These are phyloP conservation scores for Pelargonium myrrhifolium DNA, from an alignment of 441 rosid genomes.

Conservation along the genomic window DNA sequence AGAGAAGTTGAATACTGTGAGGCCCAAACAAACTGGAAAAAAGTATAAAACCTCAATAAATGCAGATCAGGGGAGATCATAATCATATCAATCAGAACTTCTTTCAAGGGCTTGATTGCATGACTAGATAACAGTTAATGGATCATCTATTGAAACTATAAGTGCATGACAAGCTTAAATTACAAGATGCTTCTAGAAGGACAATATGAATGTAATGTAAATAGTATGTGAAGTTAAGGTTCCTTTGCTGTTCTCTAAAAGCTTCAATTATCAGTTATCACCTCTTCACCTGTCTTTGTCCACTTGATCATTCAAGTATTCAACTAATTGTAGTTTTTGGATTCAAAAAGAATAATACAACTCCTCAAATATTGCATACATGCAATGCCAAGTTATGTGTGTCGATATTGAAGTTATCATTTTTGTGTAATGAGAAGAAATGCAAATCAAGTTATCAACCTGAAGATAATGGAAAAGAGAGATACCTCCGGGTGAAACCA, in stretches of 20 bases:
- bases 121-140: background rate
- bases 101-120: background rate
- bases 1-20: background rate
- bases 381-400: background rate
- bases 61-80: background rate
- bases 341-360: constrained; percentile 2
- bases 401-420: constrained; percentile 11
- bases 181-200: background rate
- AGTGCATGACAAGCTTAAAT: background rate
- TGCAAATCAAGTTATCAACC: constrained; percentile 10
- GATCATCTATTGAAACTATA: background rate
- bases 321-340: background rate
- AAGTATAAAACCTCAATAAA: background rate
- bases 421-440: constrained; percentile 3
- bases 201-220: background rate
- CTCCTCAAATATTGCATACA: background rate
- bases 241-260: background rate
- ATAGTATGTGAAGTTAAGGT: background rate
- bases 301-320: background rate
- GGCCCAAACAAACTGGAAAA: background rate
- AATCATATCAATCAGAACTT: background rate
- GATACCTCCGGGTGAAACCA: constrained; percentile 80
- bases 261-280: background rate
- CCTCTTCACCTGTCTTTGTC: background rate
- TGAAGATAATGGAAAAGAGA: constrained; percentile 6